phyloP scores from a whole-genome alignment of 495 filamentous ascomycete genomes.

The Massariosphaeria phaeospora region DNA sequence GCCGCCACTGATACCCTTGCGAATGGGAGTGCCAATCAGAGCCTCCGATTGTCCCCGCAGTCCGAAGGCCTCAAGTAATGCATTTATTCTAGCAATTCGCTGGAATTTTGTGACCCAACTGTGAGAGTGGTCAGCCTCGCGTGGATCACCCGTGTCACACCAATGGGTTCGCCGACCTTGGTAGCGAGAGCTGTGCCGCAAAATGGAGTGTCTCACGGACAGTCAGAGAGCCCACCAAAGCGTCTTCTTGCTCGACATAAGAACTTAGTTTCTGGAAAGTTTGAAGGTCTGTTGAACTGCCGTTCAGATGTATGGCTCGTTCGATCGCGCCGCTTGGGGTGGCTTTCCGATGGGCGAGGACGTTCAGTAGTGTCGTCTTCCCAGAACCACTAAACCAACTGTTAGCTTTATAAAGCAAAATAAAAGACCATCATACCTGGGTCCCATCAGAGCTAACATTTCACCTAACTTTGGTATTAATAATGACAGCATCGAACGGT shows the following conservation, averaged over 20 bases:
- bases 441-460: slow-evolving; percentile 71
- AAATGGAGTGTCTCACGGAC: slow-evolving; percentile 73
- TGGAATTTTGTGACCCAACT: slow-evolving; percentile 46
- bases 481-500: no score
- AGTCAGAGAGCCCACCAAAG: slow-evolving; percentile 70
- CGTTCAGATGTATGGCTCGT: slow-evolving; percentile 56
- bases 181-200: slow-evolving; percentile 54
- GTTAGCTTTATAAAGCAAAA: background rate
- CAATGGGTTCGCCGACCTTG: slow-evolving; percentile 41
- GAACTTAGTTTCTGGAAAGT: slow-evolving; percentile 52
- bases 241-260: slow-evolving; percentile 84
- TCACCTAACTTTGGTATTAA: slow-evolving; percentile 56
- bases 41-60: slow-evolving; percentile 59
- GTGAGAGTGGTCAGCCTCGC: slow-evolving; percentile 25
- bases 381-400: slow-evolving; percentile 51
- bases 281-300: slow-evolving; percentile 40
- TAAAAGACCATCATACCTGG: slow-evolving; percentile 41
- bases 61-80: slow-evolving; percentile 57
- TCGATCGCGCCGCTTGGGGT: slow-evolving; percentile 46
- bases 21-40: slow-evolving; percentile 71
- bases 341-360: slow-evolving; percentile 58
- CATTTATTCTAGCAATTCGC: slow-evolving; percentile 50
- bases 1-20: slow-evolving; percentile 73
- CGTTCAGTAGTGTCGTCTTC: slow-evolving; percentile 74
- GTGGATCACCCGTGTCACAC: background rate